Evolutionary conservation across 768 basidiomycete species (phyloP), one percentile per base, ranked within the genome.

Genomic region (Russula abietina): DNA sequence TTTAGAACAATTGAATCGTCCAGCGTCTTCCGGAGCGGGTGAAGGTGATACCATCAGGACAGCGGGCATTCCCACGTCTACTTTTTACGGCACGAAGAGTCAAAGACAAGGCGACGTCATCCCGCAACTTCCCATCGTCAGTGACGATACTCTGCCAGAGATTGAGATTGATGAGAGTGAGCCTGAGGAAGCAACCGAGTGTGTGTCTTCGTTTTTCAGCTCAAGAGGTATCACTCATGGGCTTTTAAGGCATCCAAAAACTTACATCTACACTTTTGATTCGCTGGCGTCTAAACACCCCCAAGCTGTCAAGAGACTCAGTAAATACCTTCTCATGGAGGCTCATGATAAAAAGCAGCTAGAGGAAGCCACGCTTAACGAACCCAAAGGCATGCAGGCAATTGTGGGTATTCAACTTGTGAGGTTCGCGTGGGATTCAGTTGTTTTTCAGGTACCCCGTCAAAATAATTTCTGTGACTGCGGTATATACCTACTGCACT

Each of bases 381-480:
- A 59, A 75, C 82, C 36, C 64, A 75, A 19, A 81, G 82, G 39
- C 80, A 79, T 60, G 68, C 73, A 76, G 65, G 87, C 81, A 26
- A 73, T 76, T 55, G 90, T 88, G 68, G 43, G 78, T 73, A 22
- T 46, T 32, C 8, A 36, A 16, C 33, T 16, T 19, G n/a, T 51
- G 11, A 14, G 43, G 12, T 28, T 38, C 36, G 17, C 45, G 38
- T 41, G 38, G 16, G 17, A 14, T 19, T 58, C 24, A 59, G 14
- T 5, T 14, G 12, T 43, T 36, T 33, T 32, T 4, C 67, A 96
- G 92, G 91, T 94, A 4, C 96, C 96, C 4, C 76, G 78, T 26
- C 97, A 99, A 71, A 84, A 85, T 17, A 98, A 98, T 71, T 91
- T 79, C 66, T 91, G 87, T 70, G 95, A 98, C 72, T 99, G 97